These are phyloP conservation scores for Psilocybe tampanensis DNA, from an alignment of 768 basidiomycete species.

Conservation along the genomic window DNA sequence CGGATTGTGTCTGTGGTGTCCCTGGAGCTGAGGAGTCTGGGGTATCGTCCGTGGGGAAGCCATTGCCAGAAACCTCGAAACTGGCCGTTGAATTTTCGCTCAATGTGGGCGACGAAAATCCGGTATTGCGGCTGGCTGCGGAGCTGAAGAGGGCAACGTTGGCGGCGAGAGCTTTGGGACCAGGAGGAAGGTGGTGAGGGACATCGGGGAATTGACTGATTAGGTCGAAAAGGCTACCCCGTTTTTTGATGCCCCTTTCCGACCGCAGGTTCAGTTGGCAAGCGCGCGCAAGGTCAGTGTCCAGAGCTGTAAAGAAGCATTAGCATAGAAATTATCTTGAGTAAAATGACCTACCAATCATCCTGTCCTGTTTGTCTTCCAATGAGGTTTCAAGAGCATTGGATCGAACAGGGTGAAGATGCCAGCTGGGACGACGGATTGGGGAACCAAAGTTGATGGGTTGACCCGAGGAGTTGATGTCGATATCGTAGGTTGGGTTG, in stretches of 20 bases:
- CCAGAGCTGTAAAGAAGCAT: constrained; percentile 21
- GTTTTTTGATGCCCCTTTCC: not conserved
- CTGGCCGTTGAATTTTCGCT: constrained; percentile 9
- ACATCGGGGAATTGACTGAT: constrained; percentile 22
- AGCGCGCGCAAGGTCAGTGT: constrained; percentile 11
- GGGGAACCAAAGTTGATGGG: not conserved
- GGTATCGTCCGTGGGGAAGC: constrained; percentile 9
- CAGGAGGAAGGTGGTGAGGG: constrained; percentile 12
- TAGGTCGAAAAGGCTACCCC: constrained; percentile 18
- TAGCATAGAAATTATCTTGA: not conserved
- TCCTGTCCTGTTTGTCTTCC: constrained; percentile 24
- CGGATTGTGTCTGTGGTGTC: not conserved
- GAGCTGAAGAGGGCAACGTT: not conserved
- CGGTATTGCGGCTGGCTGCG: not conserved
- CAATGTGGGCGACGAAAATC: not conserved
- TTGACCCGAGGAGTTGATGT: not conserved
- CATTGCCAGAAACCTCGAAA: not conserved
- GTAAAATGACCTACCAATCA: constrained; percentile 12
- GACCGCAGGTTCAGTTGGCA: not conserved
- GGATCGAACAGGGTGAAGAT: constrained; percentile 22
- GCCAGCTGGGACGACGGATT: constrained; percentile 14
- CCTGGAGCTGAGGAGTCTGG: constrained; percentile 13
- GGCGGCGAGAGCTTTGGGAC: not conserved
- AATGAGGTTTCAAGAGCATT: constrained; percentile 20
- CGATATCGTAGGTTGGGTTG: too few species aligned